These are phyloP conservation scores for Blastobotrys arbuscula DNA, from an alignment of 1,139 yeast genomes.

Conservation along the genomic window DNA sequence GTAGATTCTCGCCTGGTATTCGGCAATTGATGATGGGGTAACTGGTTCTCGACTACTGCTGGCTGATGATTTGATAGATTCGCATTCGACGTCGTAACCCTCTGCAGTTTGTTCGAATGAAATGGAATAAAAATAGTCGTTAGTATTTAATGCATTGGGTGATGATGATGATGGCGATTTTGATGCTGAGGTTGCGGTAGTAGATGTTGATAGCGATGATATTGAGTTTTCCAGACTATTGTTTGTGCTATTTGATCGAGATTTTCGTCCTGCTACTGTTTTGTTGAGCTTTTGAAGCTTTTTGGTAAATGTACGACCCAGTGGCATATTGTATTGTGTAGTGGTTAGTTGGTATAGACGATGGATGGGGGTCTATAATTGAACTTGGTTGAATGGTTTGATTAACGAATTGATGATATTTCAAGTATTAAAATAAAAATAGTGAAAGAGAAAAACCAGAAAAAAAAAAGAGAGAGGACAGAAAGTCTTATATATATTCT, in stretches of 20 bases:
- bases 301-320: conserved; percentile 24
- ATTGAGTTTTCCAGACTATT: conserved; percentile 3
- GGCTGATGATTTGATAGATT: conserved; percentile 10
- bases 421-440: too few species aligned
- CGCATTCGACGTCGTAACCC: conserved; percentile 4
- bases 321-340: conserved; percentile 19
- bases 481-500: neutral
- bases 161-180: conserved; percentile 1
- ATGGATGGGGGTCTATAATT: neutral
- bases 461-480: neutral
- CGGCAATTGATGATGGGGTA: conserved; percentile 12
- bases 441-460: neutral
- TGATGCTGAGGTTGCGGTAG: neutral
- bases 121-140: conserved; percentile 28
- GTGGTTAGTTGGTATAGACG: neutral
- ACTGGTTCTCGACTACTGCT: conserved; percentile 14
- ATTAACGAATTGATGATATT: too few species aligned
- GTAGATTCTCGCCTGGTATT: conserved; percentile 1
- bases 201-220: neutral
- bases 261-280: conserved; percentile 7
- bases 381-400: neutral
- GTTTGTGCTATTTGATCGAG: conserved; percentile 5
- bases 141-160: neutral
- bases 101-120: conserved; percentile 23
- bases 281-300: conserved; percentile 22